Percentiles rank a stretch among this genome's conserved stretches.
These are phyloP conservation scores for Paraphoma chrysanthemicola DNA, from an alignment of 2,329 filamentous ascomycete species.

Conservation along the genomic window DNA sequence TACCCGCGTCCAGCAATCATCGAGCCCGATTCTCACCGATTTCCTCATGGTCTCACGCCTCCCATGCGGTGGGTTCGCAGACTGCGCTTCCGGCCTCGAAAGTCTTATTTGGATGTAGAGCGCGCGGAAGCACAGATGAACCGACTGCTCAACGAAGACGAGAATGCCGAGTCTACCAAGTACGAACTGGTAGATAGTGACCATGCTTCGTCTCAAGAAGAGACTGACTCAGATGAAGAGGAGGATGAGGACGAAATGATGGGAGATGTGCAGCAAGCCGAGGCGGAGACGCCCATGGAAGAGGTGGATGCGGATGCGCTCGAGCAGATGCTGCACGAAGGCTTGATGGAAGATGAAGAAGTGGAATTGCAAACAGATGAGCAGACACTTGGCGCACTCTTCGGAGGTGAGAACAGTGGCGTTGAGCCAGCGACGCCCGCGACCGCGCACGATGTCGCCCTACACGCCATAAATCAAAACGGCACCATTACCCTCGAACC, in stretches of 20 bases:
- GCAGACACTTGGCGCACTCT: slow-evolving; percentile 40
- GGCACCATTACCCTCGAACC: slow-evolving; percentile 35
- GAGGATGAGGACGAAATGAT: slow-evolving; percentile 50
- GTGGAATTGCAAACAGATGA: slow-evolving; percentile 39
- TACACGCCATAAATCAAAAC: slow-evolving; percentile 44
- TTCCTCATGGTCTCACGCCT: slow-evolving; percentile 85
- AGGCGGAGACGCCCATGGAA: slow-evolving; percentile 50
- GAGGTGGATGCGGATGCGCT: slow-evolving; percentile 49
- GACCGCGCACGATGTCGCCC: slow-evolving; percentile 45
- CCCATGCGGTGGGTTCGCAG: slow-evolving; percentile 87
- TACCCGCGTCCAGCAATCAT: slow-evolving; percentile 74
- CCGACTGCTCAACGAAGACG: slow-evolving; percentile 74
- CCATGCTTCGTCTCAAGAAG: slow-evolving; percentile 53
- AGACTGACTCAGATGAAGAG: slow-evolving; percentile 40
- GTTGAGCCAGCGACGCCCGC: slow-evolving; percentile 43
- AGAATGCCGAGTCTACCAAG: slow-evolving; percentile 59
- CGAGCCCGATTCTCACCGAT: slow-evolving; percentile 71
- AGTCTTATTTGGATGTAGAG: slow-evolving; percentile 83
- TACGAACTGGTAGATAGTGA: slow-evolving; percentile 64
- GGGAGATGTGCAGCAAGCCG: slow-evolving; percentile 44
- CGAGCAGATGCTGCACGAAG: slow-evolving; percentile 37
- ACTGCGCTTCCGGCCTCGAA: slow-evolving; percentile 81
- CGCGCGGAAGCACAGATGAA: slow-evolving; percentile 83
- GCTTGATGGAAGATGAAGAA: slow-evolving; percentile 44
- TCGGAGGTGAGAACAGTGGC: slow-evolving; percentile 28